These are phyloP conservation scores for Crithidia acanthocephali DNA, from an alignment of 208 protist species.

Conservation along the genomic window DNA sequence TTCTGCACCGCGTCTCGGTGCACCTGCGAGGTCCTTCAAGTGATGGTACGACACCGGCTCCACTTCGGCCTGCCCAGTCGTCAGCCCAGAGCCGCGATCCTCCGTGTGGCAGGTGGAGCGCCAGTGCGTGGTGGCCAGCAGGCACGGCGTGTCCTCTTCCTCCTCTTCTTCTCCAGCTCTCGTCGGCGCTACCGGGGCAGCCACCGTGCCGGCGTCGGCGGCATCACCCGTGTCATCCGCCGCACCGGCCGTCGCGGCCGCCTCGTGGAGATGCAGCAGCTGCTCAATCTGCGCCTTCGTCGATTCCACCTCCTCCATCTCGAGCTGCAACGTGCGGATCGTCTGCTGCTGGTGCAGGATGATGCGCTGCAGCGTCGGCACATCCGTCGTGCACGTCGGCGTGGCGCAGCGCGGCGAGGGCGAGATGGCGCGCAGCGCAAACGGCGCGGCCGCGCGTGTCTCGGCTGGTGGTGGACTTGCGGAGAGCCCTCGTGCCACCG, in stretches of 20 bases:
- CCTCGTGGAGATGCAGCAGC: conserved; percentile 32
- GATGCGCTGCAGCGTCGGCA: conserved; percentile 44
- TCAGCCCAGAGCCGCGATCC: conserved; percentile 4
- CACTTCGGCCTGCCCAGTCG: neutral
- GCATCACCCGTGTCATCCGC: neutral
- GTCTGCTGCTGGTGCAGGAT: conserved; percentile 53
- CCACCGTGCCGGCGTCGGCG: neutral
- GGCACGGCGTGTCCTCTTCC: conserved; percentile 21
- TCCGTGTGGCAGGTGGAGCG: conserved; percentile 33
- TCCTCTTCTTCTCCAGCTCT: conserved; percentile 1
- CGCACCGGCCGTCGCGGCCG: conserved; percentile 5
- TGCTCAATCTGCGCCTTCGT: conserved; percentile 32
- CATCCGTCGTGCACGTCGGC: conserved; percentile 35
- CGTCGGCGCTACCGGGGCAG: neutral
- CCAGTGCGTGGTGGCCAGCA: conserved; percentile 24
- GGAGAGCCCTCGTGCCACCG: conserved; percentile 11
- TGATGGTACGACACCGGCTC: neutral
- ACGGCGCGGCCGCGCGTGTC: neutral
- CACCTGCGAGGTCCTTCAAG: neutral
- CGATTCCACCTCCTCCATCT: conserved; percentile 36
- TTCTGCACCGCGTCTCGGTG: neutral
- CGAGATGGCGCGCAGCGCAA: conserved; percentile 14
- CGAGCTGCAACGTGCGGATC: conserved; percentile 42
- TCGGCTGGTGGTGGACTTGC: conserved; percentile 17
- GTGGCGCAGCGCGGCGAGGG: conserved; percentile 34